Percentiles rank a stretch among this genome's conserved stretches.
Evolutionary conservation across 2,329 filamentous ascomycete species (phyloP).

Genomic region (Cladosporium cucumerinum): DNA sequence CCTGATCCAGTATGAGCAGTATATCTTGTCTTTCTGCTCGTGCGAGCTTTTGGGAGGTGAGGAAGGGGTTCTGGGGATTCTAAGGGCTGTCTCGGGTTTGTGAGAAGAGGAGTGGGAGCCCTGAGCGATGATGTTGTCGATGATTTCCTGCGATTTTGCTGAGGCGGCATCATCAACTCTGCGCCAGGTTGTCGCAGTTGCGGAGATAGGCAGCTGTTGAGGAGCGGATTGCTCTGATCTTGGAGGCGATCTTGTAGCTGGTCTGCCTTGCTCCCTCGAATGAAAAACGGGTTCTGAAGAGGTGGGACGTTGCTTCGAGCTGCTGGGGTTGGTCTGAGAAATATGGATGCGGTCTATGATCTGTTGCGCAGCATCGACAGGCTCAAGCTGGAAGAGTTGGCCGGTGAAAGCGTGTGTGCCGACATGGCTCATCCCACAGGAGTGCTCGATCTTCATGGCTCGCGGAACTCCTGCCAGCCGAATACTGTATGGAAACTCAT

Average conservation of each 20-base stretch:
- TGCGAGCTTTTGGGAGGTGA: conserved; percentile 39
- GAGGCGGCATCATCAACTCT: conserved; percentile 15
- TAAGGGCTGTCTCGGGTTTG: not conserved
- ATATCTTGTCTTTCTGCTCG: conserved; percentile 61
- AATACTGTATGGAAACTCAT: conserved; percentile 41
- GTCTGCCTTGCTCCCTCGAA: conserved; percentile 5
- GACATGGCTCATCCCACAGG: conserved; percentile 31
- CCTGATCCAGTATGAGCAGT: conserved; percentile 87
- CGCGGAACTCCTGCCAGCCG: conserved; percentile 39
- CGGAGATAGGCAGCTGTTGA: conserved; percentile 20
- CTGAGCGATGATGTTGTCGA: conserved; percentile 30
- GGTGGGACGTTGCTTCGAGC: conserved; percentile 22
- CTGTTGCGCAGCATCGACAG: not conserved
- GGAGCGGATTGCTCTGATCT: not conserved
- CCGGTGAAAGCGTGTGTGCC: conserved; percentile 29
- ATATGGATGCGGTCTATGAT: not conserved
- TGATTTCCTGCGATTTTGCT: conserved; percentile 25
- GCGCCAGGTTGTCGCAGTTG: conserved; percentile 27
- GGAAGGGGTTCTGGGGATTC: conserved; percentile 26
- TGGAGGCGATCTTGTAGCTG: not conserved
- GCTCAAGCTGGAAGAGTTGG: conserved; percentile 26
- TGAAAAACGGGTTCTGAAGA: conserved; percentile 26
- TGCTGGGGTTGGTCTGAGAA: not conserved
- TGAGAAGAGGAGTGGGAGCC: not conserved
- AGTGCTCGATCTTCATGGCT: conserved; percentile 32